phyloP scores from a whole-genome alignment of 2,329 filamentous ascomycete genomes.

The Hymenoscyphus occultus region DNA sequence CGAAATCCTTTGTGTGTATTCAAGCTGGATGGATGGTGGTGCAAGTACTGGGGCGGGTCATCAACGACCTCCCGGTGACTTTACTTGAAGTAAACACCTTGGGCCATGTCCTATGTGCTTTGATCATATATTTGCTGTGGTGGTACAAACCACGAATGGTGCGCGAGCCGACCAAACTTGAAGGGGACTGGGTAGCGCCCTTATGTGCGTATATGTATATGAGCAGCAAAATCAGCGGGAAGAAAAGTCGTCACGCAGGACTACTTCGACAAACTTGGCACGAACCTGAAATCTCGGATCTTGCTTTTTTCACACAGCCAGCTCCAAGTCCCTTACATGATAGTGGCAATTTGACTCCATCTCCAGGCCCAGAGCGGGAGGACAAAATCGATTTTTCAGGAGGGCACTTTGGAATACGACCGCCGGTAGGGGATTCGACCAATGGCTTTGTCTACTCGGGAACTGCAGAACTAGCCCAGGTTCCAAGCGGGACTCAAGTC shows the following conservation, averaged over 20 bases:
- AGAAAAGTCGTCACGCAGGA: conserved; percentile 1
- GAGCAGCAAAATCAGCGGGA: conserved; percentile 12
- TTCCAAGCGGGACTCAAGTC: not conserved
- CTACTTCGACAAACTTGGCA: not conserved
- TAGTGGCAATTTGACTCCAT: not conserved
- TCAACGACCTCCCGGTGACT: conserved; percentile 26
- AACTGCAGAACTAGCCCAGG: not conserved
- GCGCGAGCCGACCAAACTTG: conserved; percentile 12
- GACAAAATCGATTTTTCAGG: not conserved
- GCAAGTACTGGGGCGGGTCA: conserved; percentile 28
- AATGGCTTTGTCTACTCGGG: not conserved
- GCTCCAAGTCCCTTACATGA: not conserved
- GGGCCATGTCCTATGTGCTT: conserved; percentile 27
- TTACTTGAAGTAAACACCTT: conserved; percentile 34
- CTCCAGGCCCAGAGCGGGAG: not conserved
- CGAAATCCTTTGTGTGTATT: conserved; percentile 31
- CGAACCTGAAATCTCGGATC: conserved; percentile 1
- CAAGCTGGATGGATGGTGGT: conserved; percentile 32
- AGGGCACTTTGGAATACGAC: not conserved
- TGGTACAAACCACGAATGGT: conserved; percentile 32
- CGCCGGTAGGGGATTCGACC: not conserved
- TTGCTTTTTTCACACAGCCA: not conserved
- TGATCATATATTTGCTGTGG: conserved; percentile 31
- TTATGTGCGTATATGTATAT: conserved; percentile 20
- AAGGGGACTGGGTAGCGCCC: conserved; percentile 14